A percentile compares a stretch with the other conserved stretches of the same genome.
Evolutionary conservation across 208 protist species (phyloP).

Genomic region (Phytomonas sp.): DNA sequence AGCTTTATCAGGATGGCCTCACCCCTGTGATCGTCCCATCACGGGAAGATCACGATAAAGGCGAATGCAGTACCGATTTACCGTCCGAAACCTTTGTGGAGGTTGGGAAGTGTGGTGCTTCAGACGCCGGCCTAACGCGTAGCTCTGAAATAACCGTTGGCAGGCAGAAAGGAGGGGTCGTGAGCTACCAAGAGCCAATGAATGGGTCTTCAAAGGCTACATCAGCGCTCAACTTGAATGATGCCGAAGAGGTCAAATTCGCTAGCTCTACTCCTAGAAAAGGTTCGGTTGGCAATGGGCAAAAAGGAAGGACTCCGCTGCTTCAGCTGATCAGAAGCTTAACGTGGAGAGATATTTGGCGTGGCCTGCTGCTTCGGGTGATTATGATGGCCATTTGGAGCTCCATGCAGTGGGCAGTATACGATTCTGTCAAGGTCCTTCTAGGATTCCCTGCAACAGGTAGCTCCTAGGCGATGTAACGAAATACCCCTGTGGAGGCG

Average conservation of each 20-base stretch:
- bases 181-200: not conserved
- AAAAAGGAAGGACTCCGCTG: not conserved
- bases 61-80: not conserved
- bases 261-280: not conserved
- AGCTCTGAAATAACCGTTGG: not conserved
- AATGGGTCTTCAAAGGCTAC: not conserved
- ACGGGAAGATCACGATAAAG: not conserved
- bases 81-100: not conserved
- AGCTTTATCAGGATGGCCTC: conserved; percentile 41
- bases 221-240: not conserved
- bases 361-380: conserved; percentile 84
- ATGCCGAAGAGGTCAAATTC: not conserved
- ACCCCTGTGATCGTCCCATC: conserved; percentile 1
- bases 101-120: not conserved
- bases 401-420: conserved; percentile 93
- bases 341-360: conserved; percentile 54
- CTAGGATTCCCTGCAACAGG: conserved; percentile 53
- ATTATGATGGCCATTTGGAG: conserved; percentile 92
- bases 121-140: not conserved
- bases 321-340: conserved; percentile 18
- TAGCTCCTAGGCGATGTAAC: not conserved
- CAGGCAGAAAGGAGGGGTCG: not conserved
- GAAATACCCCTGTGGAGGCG: not conserved
- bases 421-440: conserved; percentile 83
- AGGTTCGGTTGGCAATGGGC: not conserved